Evolutionary conservation across 108 stramenopile genomes (phyloP), one percentile per base, ranked within the genome.

Genomic region (Hondaea fermentalgiana): DNA sequence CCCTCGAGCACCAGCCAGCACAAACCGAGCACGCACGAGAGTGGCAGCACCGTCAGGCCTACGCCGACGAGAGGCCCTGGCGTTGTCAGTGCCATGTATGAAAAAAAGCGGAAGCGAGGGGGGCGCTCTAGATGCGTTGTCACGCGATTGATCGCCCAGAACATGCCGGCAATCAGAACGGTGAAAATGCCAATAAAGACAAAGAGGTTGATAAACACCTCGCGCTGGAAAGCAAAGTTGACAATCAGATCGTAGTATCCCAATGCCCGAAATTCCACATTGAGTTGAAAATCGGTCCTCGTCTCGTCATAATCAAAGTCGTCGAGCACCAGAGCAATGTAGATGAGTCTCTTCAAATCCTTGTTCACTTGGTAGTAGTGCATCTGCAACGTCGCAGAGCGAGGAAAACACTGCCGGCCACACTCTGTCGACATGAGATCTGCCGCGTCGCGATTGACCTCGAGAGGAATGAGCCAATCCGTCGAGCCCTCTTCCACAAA

Each of bases 161-260:
- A 95, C 25, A 92, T 23, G 25, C 91, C 72, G 14, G 95, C 87
- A 10, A 95, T 72, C 14, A 87, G 57, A 5, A 96, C 94, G 8
- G 95, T 95, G 19, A 94, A 87, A 71, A 91, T 59, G 47, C 96
- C 96, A 59, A 96, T 93, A 58, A 94, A 90, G 44, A 91, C 51
- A 72, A 97, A 97, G 43, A 97, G 94, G 19, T 94, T 88, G n/a
- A 95, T 72, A 69, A 97, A 97, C 5, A 96, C 93, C 45, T 88
- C 90, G 4, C 83, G 87, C 60, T 92, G 92, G 87, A 95, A 96
- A 2, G 95, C 95, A 87, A 97, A 97, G 89, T 94, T 92, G 10
- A 96, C 92, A 19, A 97, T 93, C 4, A 97, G 94, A 23, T 96
- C 95, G 87, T 95, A 90, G 91, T 95, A 97, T 87, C 94, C 94